phyloP scores from a whole-genome alignment of 805 yeast species.

The Spathaspora gorwiae region DNA sequence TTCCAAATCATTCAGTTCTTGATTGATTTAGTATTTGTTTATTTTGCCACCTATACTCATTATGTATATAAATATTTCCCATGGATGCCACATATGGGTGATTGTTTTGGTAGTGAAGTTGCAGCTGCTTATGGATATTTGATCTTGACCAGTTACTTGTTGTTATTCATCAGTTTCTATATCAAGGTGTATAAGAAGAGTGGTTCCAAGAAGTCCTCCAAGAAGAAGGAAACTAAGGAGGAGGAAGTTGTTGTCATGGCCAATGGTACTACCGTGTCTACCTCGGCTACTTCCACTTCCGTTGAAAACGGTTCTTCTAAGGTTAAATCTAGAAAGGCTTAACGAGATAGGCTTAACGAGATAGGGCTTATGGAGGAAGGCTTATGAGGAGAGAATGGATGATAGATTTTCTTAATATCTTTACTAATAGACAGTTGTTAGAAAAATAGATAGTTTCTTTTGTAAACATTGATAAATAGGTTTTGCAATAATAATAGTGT shows the following conservation, averaged over 20 bases:
- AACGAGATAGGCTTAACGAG: not conserved
- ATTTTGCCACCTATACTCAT: constrained; percentile 90
- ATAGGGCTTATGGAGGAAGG: not conserved
- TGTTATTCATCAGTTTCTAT: constrained; percentile 90
- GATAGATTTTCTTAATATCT: too few species aligned
- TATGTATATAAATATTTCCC: constrained; percentile 67
- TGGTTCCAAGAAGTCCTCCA: constrained; percentile 49
- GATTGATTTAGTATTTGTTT: constrained; percentile 84
- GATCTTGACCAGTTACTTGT: constrained; percentile 81
- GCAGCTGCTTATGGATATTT: constrained; percentile 92
- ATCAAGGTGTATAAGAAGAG: constrained; percentile 70
- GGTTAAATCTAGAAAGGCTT: constrained; percentile 35
- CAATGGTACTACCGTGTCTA: constrained; percentile 6
- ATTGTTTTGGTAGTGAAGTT: constrained; percentile 86
- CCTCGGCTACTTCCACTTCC: constrained; percentile 6
- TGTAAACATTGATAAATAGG: too few species aligned
- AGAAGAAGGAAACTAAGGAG: constrained; percentile 26
- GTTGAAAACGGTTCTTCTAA: constrained; percentile 10
- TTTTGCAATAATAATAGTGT: too few species aligned
- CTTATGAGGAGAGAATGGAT: not conserved
- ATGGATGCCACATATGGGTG: constrained; percentile 65
- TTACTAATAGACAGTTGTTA: too few species aligned
- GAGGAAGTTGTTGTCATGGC: constrained; percentile 7
- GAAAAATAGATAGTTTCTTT: too few species aligned
- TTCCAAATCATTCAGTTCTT: constrained; percentile 92